Evolutionary conservation across 306 rosid species (phyloP).

Genomic region (Citrullus amarus): DNA sequence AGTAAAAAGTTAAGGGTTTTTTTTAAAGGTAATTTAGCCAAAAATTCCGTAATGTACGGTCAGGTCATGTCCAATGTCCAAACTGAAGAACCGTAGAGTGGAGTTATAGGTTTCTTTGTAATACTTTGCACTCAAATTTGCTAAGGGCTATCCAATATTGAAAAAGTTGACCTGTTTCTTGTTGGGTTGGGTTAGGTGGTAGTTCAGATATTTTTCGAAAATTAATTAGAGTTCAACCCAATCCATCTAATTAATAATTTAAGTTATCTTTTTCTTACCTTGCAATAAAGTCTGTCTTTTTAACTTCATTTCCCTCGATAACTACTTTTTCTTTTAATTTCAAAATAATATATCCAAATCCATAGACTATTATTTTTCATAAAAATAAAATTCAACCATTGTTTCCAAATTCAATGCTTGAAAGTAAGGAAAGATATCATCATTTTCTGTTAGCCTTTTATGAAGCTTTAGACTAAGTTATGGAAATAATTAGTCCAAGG

Average conservation of each 20-base stretch:
- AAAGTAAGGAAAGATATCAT: background rate
- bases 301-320: background rate
- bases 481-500: background rate
- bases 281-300: background rate
- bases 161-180: background rate
- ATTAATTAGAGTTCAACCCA: background rate
- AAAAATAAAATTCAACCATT: background rate
- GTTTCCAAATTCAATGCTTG: background rate
- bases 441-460: background rate
- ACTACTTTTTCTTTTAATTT: background rate
- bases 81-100: background rate
- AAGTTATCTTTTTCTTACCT: background rate
- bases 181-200: background rate
- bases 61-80: background rate
- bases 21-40: too few species aligned
- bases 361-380: background rate
- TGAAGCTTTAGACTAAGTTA: background rate
- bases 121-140: background rate
- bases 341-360: background rate
- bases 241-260: background rate
- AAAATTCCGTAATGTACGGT: background rate
- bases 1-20: too few species aligned
- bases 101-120: background rate
- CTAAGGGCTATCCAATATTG: background rate
- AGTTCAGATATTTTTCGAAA: background rate